Conservation (phyloP, 345 rosid species). For the Carallia brachiata region DNA sequence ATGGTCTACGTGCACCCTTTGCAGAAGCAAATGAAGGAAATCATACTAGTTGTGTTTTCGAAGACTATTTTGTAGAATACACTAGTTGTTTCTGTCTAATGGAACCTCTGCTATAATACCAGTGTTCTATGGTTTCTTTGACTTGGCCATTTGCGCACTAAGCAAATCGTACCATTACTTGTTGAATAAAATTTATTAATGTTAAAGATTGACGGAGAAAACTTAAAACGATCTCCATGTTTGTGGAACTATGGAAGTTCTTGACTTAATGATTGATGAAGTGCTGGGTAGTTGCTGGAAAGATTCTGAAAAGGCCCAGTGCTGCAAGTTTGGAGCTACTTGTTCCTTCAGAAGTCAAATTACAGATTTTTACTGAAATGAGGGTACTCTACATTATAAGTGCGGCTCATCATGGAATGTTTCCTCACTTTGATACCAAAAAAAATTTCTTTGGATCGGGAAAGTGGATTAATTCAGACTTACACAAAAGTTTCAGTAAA, state of each 20-base stretch:
- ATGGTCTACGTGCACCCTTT: not conserved
- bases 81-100: not conserved
- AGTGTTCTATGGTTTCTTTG: too few species aligned
- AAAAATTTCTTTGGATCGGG: not conserved
- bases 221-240: too few species aligned
- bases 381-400: not conserved
- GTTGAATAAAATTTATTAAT: too few species aligned
- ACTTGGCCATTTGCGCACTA: too few species aligned
- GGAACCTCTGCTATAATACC: too few species aligned
- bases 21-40: not conserved
- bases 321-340: not conserved
- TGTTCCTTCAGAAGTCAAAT: too few species aligned
- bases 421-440: conserved; percentile 6
- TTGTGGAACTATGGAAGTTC: too few species aligned
- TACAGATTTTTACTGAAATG: not conserved
- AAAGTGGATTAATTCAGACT: conserved; percentile 10
- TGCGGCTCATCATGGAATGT: not conserved
- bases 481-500: conserved; percentile 44
- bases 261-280: too few species aligned
- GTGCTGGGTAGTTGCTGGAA: too few species aligned
- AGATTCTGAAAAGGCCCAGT: too few species aligned
- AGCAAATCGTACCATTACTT: too few species aligned
- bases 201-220: too few species aligned
- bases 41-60: not conserved
- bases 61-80: not conserved